Evolutionary conservation across 345 rosid species (phyloP).

Genomic region (Camelina hispida): DNA sequence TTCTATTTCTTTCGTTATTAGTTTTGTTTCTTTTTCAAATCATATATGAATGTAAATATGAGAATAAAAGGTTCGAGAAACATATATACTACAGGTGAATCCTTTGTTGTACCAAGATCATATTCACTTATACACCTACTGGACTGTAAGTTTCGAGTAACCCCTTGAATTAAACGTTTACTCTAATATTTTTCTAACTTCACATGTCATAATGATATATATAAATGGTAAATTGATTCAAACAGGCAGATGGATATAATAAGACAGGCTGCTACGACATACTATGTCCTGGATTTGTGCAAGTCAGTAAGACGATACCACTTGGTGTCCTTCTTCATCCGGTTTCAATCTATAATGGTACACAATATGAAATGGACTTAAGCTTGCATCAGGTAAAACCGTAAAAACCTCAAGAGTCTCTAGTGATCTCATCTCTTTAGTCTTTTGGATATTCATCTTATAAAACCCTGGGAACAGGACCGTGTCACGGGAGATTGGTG

Average conservation of each 20-base stretch:
- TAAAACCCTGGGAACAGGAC: slow-evolving; percentile 21
- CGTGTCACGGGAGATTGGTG: slow-evolving; percentile 44
- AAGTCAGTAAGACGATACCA: slow-evolving; percentile 38
- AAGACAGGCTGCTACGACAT: slow-evolving; percentile 36
- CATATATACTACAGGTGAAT: slow-evolving; percentile 29
- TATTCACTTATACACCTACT: slow-evolving; percentile 36
- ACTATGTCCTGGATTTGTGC: slow-evolving; percentile 44
- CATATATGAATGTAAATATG: not conserved
- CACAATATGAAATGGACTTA: slow-evolving; percentile 23
- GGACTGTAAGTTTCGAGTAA: slow-evolving; percentile 42
- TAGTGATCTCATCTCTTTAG: not conserved
- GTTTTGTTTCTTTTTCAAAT: not conserved
- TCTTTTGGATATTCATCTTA: slow-evolving; percentile 24
- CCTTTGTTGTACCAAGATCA: slow-evolving; percentile 33
- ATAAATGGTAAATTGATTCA: slow-evolving; percentile 5
- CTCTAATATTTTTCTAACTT: not conserved
- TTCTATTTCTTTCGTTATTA: not conserved
- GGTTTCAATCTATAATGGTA: slow-evolving; percentile 31
- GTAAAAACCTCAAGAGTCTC: slow-evolving; percentile 11
- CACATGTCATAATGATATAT: not conserved
- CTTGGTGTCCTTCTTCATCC: slow-evolving; percentile 35
- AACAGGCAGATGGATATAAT: slow-evolving; percentile 41
- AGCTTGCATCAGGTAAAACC: slow-evolving; percentile 35
- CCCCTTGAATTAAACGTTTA: not conserved
- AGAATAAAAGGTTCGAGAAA: not conserved